phyloP scores from a whole-genome alignment of 164 flowering plant genomes.

The Stephania japonica region DNA sequence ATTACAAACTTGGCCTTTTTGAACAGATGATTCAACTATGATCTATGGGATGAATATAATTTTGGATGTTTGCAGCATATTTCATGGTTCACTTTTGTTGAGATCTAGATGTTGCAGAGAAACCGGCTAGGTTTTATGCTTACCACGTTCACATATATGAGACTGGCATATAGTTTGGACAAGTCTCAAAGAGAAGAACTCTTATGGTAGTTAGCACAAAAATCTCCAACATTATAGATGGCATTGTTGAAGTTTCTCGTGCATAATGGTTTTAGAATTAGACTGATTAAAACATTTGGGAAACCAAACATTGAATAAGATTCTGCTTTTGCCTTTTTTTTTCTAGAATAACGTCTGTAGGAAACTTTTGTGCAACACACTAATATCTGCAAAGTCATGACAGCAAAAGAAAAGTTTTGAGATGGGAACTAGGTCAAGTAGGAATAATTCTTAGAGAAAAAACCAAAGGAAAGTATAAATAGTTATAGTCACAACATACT shows the following conservation, averaged over 20 bases:
- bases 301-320: too few relatives aligned
- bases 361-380: neutral
- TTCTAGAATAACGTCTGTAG: neutral
- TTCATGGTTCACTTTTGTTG: neutral
- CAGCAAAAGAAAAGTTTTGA: too few relatives aligned
- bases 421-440: neutral
- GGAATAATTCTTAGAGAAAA: neutral
- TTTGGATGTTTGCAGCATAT: neutral
- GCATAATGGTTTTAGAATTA: neutral
- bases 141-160: neutral
- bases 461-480: too few relatives aligned
- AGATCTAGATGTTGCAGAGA: neutral
- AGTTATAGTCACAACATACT: too few relatives aligned
- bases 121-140: neutral
- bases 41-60: neutral
- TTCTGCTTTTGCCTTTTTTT: neutral
- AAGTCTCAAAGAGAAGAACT: neutral
- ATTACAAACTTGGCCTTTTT: neutral
- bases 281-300: neutral
- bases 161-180: neutral
- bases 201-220: neutral
- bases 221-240: neutral
- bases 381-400: neutral
- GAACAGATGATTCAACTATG: neutral
- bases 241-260: neutral